Percentiles rank a stretch among this genome's conserved stretches.
Conservation (phyloP, 495 filamentous ascomycete species). For the Aspergillus funiculosus region DNA sequence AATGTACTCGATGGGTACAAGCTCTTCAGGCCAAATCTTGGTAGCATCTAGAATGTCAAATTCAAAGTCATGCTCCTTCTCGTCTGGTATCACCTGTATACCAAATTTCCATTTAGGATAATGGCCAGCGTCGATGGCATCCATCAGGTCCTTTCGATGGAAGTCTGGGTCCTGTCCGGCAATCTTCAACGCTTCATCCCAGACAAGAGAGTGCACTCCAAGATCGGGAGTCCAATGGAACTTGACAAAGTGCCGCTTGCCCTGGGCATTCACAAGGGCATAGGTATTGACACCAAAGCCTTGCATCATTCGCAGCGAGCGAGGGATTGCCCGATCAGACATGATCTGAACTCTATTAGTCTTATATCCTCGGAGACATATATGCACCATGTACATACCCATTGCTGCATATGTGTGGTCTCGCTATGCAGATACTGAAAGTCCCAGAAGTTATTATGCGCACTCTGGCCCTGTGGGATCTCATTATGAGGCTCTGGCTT, state of each 20-base stretch:
- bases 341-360: conserved; percentile 44
- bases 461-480: conserved; percentile 54
- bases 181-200: conserved; percentile 84
- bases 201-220: conserved; percentile 78
- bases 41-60: conserved; percentile 92
- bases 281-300: conserved; percentile 88
- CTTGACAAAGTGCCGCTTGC: conserved; percentile 73
- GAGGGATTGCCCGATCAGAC: conserved; percentile 73
- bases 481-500: conserved; percentile 83
- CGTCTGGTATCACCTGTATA: conserved; percentile 68
- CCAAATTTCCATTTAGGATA: conserved; percentile 81
- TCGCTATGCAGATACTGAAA: conserved; percentile 55
- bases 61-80: conserved; percentile 71
- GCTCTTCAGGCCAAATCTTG: conserved; percentile 84
- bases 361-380: too few species aligned
- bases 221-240: conserved; percentile 73
- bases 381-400: conserved; percentile 47
- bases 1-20: conserved; percentile 72
- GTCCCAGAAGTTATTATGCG: conserved; percentile 61
- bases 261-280: conserved; percentile 63
- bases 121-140: conserved; percentile 65
- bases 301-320: conserved; percentile 84
- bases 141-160: conserved; percentile 75
- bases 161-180: conserved; percentile 81
- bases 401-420: conserved; percentile 79